Evolutionary conservation across 2,329 filamentous ascomycete genomes (phyloP).

Genomic region (Dactylellina sp.): DNA sequence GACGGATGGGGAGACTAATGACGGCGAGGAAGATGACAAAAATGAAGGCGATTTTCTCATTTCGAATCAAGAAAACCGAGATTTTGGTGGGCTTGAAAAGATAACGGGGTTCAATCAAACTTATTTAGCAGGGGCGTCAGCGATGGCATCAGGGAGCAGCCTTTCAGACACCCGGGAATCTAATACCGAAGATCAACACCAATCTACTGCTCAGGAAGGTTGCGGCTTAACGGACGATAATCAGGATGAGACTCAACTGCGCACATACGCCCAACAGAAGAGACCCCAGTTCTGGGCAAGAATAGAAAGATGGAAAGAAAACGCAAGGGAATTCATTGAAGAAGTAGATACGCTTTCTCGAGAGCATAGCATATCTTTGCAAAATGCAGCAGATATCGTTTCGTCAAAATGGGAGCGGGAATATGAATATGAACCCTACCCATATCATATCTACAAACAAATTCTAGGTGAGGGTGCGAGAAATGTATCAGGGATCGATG

Average conservation of each 20-base stretch:
- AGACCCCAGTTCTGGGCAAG: not conserved
- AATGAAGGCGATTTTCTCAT: too few relatives aligned
- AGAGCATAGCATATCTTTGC: not conserved
- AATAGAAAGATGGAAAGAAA: not conserved
- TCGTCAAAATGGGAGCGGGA: not conserved
- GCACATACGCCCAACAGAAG: conserved; percentile 1
- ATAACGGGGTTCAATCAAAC: too few relatives aligned
- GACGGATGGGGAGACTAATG: too few relatives aligned
- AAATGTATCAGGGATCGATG: not conserved
- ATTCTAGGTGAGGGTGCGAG: not conserved
- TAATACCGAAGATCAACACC: too few relatives aligned
- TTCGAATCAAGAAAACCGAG: too few relatives aligned
- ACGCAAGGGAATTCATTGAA: not conserved
- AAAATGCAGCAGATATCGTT: conserved; percentile 1
- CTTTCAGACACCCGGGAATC: too few relatives aligned
- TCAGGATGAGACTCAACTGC: not conserved
- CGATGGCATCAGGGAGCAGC: too few relatives aligned
- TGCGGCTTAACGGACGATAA: not conserved
- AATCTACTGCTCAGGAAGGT: too few relatives aligned
- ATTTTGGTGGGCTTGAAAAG: too few relatives aligned
- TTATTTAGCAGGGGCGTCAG: too few relatives aligned
- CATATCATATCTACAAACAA: conserved; percentile 15
- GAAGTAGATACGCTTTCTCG: not conserved
- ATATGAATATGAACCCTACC: not conserved
- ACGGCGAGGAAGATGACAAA: too few relatives aligned